Evolutionary conservation across 2,329 filamentous ascomycete genomes (phyloP).

Genomic region (Alternaria infectoria): DNA sequence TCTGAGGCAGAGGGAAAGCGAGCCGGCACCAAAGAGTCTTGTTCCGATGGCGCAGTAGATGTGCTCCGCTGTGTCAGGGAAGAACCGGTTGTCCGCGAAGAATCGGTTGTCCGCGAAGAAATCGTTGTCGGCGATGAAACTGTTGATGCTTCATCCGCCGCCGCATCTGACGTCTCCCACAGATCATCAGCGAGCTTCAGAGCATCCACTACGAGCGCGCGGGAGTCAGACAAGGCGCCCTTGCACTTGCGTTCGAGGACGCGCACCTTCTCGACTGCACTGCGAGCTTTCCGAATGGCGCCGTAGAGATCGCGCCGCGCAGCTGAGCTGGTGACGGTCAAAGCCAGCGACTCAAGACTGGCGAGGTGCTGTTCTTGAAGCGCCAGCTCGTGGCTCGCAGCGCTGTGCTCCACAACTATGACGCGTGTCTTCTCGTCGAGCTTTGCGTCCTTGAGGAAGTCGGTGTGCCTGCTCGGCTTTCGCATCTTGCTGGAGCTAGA

Average conservation of each 20-base stretch:
- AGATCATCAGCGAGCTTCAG: not conserved
- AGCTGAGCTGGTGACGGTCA: not conserved
- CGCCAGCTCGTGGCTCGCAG: not conserved
- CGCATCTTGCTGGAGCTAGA: not conserved
- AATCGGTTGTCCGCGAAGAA: accelerated
- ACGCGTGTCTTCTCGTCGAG: not conserved
- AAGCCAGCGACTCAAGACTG: not conserved
- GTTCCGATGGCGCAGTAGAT: not conserved
- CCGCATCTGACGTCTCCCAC: not conserved
- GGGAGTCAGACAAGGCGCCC: not conserved
- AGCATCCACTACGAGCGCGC: not conserved
- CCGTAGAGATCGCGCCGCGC: not conserved
- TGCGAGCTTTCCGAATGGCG: not conserved
- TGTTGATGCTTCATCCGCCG: not conserved
- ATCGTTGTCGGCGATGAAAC: not conserved
- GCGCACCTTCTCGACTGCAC: not conserved
- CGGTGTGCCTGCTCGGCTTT: not conserved
- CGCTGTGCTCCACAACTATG: not conserved
- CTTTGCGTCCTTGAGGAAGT: not conserved
- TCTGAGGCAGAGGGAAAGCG: not conserved
- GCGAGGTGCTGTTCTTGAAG: not conserved
- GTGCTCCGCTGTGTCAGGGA: not conserved
- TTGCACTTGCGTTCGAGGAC: not conserved
- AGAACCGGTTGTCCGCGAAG: not conserved
- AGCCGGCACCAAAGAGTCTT: not conserved